phyloP scores from a whole-genome alignment of 768 basidiomycete genomes.

The Psilocybe azurescens region DNA sequence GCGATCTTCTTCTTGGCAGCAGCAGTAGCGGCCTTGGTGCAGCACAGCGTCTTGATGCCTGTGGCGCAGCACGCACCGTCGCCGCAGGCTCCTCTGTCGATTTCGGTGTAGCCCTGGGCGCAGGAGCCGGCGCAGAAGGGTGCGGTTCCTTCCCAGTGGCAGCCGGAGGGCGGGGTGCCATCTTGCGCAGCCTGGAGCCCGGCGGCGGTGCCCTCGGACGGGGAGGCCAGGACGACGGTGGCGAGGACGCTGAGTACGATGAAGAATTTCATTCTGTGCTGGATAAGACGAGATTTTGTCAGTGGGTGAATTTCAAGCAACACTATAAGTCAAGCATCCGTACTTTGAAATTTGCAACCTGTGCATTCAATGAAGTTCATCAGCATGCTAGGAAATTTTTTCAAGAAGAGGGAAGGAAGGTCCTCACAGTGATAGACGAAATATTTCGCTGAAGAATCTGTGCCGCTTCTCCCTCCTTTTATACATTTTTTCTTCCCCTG shows the following conservation, averaged over 20 bases:
- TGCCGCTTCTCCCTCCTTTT: neutral
- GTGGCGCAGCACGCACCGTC: conserved; percentile 6
- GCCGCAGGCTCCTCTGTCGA: conserved; percentile 1
- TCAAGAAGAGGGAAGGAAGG: neutral
- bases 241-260: neutral
- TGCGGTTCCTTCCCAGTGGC: conserved; percentile 6
- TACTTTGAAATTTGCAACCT: neutral
- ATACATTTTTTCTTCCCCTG: neutral
- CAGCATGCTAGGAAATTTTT: neutral
- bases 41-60: neutral
- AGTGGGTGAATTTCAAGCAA: neutral
- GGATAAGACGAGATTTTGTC: neutral
- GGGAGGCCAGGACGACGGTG: neutral
- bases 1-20: neutral
- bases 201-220: neutral
- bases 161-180: neutral
- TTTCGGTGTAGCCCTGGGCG: conserved; percentile 3
- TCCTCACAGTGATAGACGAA: neutral
- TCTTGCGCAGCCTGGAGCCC: neutral
- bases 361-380: too few species aligned
- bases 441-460: neutral
- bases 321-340: neutral
- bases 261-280: conserved; percentile 1
- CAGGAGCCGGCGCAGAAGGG: conserved; percentile 4
- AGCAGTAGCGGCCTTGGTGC: neutral